These are phyloP conservation scores for Pythium volutum DNA, from an alignment of 352 stramenopile species.

Conservation along the genomic window DNA sequence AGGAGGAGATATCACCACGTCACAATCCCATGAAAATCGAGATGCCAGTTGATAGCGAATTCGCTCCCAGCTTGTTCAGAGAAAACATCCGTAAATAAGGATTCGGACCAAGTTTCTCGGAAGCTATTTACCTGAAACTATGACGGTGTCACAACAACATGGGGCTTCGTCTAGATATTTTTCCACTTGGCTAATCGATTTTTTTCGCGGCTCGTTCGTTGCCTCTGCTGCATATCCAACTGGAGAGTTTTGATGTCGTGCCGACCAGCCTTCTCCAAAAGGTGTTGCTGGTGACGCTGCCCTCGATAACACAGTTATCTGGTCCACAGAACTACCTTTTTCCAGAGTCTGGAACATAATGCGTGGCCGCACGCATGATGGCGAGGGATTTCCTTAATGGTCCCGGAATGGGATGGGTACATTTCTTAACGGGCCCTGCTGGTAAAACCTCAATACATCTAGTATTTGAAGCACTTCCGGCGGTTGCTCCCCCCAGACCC, in stretches of 20 bases:
- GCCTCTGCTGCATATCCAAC: neutral
- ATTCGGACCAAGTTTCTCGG: slow-evolving; percentile 1
- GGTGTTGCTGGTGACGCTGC: slow-evolving; percentile 1
- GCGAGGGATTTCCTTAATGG: no score
- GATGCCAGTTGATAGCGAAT: no score
- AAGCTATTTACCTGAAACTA: slow-evolving; percentile 7
- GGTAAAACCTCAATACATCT: no score
- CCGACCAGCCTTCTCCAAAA: neutral
- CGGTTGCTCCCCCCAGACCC: no score
- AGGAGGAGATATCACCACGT: neutral
- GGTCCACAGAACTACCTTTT: no score
- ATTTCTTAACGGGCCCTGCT: no score
- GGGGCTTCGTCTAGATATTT: no score
- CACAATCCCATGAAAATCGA: slow-evolving; percentile 8
- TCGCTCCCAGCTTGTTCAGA: neutral
- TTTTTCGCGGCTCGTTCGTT: neutral
- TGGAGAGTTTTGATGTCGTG: neutral
- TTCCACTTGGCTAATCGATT: slow-evolving; percentile 5
- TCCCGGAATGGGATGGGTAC: no score
- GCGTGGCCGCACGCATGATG: no score
- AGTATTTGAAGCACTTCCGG: no score
- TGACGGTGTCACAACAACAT: neutral
- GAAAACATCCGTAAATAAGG: slow-evolving; percentile 10
- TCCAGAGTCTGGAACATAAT: neutral
- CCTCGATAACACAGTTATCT: no score